Base-by-base conservation (phyloP, 2,329 filamentous ascomycete genomes). In the Pseudogymnoascus sp. region DNA sequence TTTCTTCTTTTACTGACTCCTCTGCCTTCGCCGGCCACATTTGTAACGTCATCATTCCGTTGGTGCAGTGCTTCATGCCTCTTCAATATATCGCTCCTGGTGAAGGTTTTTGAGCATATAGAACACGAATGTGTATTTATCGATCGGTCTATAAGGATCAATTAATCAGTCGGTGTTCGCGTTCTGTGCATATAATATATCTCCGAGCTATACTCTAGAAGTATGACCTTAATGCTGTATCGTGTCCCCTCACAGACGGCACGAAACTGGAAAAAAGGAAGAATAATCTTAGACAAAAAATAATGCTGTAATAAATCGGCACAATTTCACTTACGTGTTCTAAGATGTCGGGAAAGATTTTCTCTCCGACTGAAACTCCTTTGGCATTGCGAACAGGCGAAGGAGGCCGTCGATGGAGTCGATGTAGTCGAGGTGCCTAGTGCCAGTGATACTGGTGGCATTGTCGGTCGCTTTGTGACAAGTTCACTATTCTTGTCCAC, bases 31-130 rank as follows among this genome's bases (percentile, higher is more conserved):
- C 42, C 12, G 5, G 21, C 42, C 42, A 23, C 12, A 25, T 47
- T 47, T n/a, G 42, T 47, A n/a, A n/a, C n/a, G 12, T 21, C 42
- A 25, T 25, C 21, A 47, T 25, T 47, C 18, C 42, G 42, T 25
- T 25, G 42, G 21, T 70, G 69, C 6, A 67, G 66, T 6, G 66
- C 65, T 42, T 69, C 65, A 62, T 70, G 69, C 5, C 69, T 63
- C 25, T 66, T 67, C 10, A 70, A 38, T 12, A 70, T 60, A 28
- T 70, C 69, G 50, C 68, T 70, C 28, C 69, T 64, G 1, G 68
- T 69, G 37, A 70, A 70, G 1, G 65, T 66, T 59, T 69, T 70
- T 10, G 65, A 64, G 31, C 69, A 70, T 63, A 67, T 68, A 42
- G 59, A 42, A 53, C 69, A 70, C 16, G 62, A 62, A 62, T 69